Evolutionary conservation across 441 rosid species (phyloP).

Genomic region (Jatropha multifida): DNA sequence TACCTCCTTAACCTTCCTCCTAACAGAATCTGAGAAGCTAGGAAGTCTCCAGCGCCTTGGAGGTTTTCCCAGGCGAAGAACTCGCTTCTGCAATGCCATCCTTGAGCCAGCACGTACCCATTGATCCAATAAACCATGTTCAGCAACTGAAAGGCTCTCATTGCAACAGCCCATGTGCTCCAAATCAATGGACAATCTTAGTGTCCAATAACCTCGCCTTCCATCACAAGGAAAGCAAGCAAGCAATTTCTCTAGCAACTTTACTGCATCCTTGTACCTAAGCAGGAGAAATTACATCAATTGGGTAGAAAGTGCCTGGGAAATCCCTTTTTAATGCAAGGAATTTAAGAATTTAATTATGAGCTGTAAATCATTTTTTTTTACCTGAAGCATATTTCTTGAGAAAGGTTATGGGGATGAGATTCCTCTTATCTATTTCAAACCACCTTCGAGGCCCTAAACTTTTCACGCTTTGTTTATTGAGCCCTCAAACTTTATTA

Average conservation of each 20-base stretch:
- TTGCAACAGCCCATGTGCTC: constrained; percentile 68
- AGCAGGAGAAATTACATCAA: constrained; percentile 22
- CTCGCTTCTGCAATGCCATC: constrained; percentile 75
- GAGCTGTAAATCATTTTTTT: neutral
- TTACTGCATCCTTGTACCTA: constrained; percentile 69
- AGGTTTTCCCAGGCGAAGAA: constrained; percentile 86
- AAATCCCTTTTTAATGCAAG: neutral
- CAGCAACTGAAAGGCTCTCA: constrained; percentile 83
- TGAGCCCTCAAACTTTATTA: too few species aligned
- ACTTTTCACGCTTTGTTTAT: neutral
- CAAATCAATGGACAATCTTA: constrained; percentile 81
- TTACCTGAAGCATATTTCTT: neutral
- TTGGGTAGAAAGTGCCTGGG: neutral
- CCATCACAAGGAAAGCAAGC: constrained; percentile 57
- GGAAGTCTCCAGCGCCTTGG: constrained; percentile 98
- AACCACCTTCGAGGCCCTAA: neutral
- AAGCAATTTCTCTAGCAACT: constrained; percentile 61
- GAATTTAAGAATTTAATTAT: neutral
- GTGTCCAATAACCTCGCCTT: constrained; percentile 94
- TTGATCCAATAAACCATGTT: constrained; percentile 72
- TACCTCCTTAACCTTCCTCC: constrained; percentile 73
- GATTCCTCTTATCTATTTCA: neutral
- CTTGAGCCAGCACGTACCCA: constrained; percentile 97
- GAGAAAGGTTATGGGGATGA: neutral
- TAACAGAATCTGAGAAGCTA: constrained; percentile 47